These are phyloP conservation scores for Saccharomyces eubayanus DNA, from an alignment of 805 yeast genomes.

Conservation along the genomic window DNA sequence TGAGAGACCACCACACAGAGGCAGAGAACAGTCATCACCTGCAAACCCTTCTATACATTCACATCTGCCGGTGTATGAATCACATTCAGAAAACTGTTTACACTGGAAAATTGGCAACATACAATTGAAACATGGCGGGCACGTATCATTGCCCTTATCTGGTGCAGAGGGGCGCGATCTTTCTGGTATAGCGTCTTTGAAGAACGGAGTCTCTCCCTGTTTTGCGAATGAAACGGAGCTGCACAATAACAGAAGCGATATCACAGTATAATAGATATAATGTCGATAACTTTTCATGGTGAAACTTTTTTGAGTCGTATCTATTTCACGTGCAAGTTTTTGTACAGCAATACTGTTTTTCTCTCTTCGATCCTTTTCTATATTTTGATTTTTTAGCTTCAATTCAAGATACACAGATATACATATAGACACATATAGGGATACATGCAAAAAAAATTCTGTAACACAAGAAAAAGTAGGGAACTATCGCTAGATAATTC, in stretches of 20 bases:
- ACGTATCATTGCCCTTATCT: constrained; percentile 33
- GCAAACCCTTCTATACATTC: constrained; percentile 91
- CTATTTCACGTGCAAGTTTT: background rate
- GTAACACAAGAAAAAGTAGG: background rate
- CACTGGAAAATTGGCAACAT: constrained; percentile 85
- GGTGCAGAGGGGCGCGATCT: background rate
- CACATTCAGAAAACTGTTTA: constrained; percentile 83
- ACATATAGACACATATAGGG: background rate
- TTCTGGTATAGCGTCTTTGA: background rate
- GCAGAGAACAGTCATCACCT: constrained; percentile 83
- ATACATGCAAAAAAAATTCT: background rate
- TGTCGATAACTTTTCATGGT: background rate
- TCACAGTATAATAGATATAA: background rate
- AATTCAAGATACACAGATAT: background rate
- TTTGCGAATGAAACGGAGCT: background rate
- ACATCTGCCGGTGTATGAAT: constrained; percentile 81
- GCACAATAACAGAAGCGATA: background rate
- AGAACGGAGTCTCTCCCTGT: background rate
- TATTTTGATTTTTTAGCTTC: background rate
- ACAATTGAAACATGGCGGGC: constrained; percentile 94
- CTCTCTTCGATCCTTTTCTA: background rate
- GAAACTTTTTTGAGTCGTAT: background rate
- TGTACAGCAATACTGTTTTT: background rate
- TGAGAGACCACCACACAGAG: constrained; percentile 74
- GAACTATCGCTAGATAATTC: background rate